Evolutionary conservation across 2,329 filamentous ascomycete genomes (phyloP), one percentile per base, ranked within the genome.

Genomic region (Ophiosphaerella herpotricha): DNA sequence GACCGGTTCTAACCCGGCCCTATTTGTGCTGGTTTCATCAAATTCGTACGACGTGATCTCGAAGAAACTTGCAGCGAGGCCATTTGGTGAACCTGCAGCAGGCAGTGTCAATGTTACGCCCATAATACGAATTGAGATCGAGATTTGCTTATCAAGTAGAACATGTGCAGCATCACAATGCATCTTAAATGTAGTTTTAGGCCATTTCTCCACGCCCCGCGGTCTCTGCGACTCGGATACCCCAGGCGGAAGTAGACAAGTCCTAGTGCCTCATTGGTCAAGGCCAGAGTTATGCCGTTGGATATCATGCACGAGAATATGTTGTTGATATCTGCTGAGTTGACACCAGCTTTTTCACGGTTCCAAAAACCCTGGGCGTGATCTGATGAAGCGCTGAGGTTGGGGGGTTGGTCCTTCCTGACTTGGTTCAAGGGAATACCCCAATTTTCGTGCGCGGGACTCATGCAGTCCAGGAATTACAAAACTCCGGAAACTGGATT

Each of bases 131-230:
- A 11, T 37, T 35, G 16, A 18, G 16, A 18, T 18, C 16, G 16
- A 18, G 16, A 2, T 18, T 18, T 18, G 16, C 21, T 26, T 50
- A 55, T 48, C 49, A 32, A 55, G 43, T 2, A 55, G 43, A n/a
- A 37, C 49, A 16, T 52, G 42, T 2, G 46, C 52, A 36, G 46
- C 48, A 45, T 52, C 42, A 13, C 38, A 46, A 14, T 47, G 29
- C 43, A 47, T 41, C 9, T 23, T 34, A 37, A 52, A 50, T 11
- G 42, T 43, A 1, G 46, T 50, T 1, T 48, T 48, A 5, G 52
- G 49, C 49, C 52, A 55, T 43, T 43, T 52, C 37, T 47, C 14
- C 38, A 55, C 46, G 1, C 46, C 48, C 5, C 4, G 31, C 4
- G 46, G 42, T 7, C 52, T 36, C 8, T 21, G 6, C 32, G 52